Conservation (phyloP, 345 rosid species). For the Camelina laxa region DNA sequence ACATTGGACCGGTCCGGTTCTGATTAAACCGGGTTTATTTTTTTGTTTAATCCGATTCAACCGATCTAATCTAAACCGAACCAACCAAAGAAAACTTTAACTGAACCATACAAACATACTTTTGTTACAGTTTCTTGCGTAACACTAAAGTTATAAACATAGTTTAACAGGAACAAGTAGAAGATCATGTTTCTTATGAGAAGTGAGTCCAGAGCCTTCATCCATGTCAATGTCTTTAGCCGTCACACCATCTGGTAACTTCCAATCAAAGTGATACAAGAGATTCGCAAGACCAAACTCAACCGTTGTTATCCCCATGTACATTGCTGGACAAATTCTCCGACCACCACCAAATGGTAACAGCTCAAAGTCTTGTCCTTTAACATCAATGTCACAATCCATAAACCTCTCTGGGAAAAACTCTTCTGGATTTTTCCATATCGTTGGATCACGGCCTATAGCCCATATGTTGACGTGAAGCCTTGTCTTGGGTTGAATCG, state of each 20-base stretch:
- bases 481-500: conserved; percentile 44
- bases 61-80: too few species aligned
- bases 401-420: conserved; percentile 48
- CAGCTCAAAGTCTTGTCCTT: conserved; percentile 46
- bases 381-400: conserved; percentile 42
- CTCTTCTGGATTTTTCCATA: conserved; percentile 48
- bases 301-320: conserved; percentile 39
- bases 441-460: conserved; percentile 43
- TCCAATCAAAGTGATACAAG: conserved; percentile 44
- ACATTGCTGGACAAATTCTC: conserved; percentile 47
- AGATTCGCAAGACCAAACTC: conserved; percentile 49
- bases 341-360: conserved; percentile 45
- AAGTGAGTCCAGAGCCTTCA: conserved; percentile 40
- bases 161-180: conserved; percentile 33
- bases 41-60: not conserved
- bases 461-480: conserved; percentile 51
- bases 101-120: too few species aligned
- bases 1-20: not conserved
- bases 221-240: conserved; percentile 33
- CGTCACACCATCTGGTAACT: conserved; percentile 37
- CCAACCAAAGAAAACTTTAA: too few species aligned
- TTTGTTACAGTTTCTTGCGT: too few species aligned
- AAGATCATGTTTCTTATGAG: conserved; percentile 35
- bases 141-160: not conserved
- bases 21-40: conserved; percentile 10